These are phyloP conservation scores for Eutrema yunnanense DNA, from an alignment of 345 rosid genomes.

Conservation along the genomic window DNA sequence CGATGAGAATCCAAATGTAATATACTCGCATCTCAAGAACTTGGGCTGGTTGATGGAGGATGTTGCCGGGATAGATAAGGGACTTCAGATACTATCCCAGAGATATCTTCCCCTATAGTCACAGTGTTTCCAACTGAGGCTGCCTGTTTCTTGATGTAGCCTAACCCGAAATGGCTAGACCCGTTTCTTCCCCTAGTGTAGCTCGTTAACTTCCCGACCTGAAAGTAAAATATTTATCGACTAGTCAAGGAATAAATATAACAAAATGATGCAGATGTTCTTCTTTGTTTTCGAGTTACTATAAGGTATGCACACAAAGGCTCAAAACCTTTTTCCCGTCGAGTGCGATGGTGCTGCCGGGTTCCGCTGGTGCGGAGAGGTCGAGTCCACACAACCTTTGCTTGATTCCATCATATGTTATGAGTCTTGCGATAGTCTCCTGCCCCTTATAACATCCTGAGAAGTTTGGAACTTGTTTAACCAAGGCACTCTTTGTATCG, in stretches of 20 bases:
- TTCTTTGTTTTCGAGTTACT: background rate
- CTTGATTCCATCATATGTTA: constrained; percentile 83
- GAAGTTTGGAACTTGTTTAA: background rate
- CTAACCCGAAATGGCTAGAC: constrained; percentile 53
- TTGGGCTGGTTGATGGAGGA: constrained; percentile 36
- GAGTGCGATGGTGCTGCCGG: constrained; percentile 57
- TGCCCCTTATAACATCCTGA: constrained; percentile 94
- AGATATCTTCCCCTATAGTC: constrained; percentile 48
- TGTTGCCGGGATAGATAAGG: constrained; percentile 57
- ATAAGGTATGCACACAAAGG: constrained; percentile 1
- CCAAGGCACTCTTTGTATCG: background rate
- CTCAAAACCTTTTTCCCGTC: constrained; percentile 61
- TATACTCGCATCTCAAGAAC: constrained; percentile 11
- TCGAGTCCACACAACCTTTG: constrained; percentile 73
- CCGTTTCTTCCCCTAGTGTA: constrained; percentile 43
- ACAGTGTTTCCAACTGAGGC: constrained; percentile 47
- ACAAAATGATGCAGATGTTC: background rate
- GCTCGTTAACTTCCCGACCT: constrained; percentile 84
- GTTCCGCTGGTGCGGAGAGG: constrained; percentile 67
- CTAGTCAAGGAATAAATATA: background rate
- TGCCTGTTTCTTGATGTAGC: constrained; percentile 60
- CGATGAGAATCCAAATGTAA: background rate
- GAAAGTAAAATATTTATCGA: background rate
- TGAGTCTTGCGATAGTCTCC: constrained; percentile 79
- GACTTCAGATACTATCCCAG: constrained; percentile 46